Evolutionary conservation across 1,284 basidiomycete species (phyloP), one percentile per base, ranked within the genome.

Genomic region (Malassezia vespertilionis): DNA sequence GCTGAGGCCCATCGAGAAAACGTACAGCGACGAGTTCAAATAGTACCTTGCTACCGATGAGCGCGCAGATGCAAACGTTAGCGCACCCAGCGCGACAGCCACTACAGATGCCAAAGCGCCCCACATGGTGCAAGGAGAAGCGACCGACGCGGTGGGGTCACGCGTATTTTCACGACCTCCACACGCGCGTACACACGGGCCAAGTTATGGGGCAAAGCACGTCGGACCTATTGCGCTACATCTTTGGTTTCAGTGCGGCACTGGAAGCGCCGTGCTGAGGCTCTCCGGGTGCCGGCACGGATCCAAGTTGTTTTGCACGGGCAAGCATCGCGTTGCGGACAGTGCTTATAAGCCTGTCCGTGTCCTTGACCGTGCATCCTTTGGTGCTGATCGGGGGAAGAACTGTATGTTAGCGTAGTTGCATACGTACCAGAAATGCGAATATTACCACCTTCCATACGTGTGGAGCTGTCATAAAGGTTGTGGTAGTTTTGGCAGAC

Each of bases 401-500:
- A 27, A 86, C 85, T 77, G 80, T 80, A n/a, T n/a, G n/a, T n/a
- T n/a, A n/a, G n/a, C n/a, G n/a, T n/a, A n/a, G n/a, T n/a, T n/a
- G n/a, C 47, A 28, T 20, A 20, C n/a, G 10, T n/a, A 90, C 89
- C 84, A 77, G 80, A 80, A 56, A 96, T 77, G 65, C 79, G 84
- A 51, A 96, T 75, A 17, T 76, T 77, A 0, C 90, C 91, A 23
- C 75, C 72, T 32, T 83, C 82, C 60, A 96, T 87, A 12, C 83
- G 71, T 37, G 81, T 82, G 59, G 80, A 77, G 52, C 79, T 80
- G 72, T 91, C 93, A 48, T 61, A 67, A 18, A 91, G 62, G 51
- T 79, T 75, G 79, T 84, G 83, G 71, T 95, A 95, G 72, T 96
- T 96, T 73, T 97, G 89, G 57, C 82, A 83, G 0, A 97, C 83